Percentiles rank a stretch among this genome's conserved stretches.
Evolutionary conservation across 805 yeast genomes (phyloP).

Genomic region (Candida germanica): DNA sequence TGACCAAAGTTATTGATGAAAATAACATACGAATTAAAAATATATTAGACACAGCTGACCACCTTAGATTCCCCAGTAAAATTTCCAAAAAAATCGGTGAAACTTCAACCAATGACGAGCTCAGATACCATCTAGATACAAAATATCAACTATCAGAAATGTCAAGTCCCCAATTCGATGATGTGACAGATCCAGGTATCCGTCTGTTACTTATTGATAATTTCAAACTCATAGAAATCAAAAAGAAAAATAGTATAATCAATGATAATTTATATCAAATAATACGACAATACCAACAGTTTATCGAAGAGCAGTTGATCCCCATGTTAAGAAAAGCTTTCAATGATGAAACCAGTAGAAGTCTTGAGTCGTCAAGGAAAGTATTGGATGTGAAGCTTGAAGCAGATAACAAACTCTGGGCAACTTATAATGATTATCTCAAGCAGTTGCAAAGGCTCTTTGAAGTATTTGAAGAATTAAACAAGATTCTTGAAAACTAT

Average conservation of each 20-base stretch:
- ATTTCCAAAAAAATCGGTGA: too few relatives aligned
- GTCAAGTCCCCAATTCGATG: constrained; percentile 8
- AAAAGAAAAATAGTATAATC: constrained; percentile 15
- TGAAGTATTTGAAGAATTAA: constrained; percentile 9
- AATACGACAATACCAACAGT: constrained; percentile 26
- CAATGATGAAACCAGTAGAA: background rate
- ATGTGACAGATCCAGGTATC: constrained; percentile 14
- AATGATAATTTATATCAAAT: constrained; percentile 23
- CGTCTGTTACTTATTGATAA: constrained; percentile 27
- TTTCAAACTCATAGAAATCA: constrained; percentile 20
- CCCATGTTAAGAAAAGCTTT: constrained; percentile 27
- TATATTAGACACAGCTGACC: constrained; percentile 3
- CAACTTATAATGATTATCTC: constrained; percentile 8
- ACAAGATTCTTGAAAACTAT: constrained; percentile 6
- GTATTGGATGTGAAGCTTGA: constrained; percentile 10
- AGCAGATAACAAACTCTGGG: constrained; percentile 8
- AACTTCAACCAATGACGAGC: constrained; percentile 6
- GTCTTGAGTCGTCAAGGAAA: constrained; percentile 3
- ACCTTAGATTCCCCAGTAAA: background rate
- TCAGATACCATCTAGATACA: constrained; percentile 7
- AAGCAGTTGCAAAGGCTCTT: constrained; percentile 9
- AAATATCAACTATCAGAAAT: constrained; percentile 23
- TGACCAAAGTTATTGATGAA: constrained; percentile 19
- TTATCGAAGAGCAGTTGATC: constrained; percentile 23
- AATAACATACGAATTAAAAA: constrained; percentile 17